Base-by-base conservation (phyloP, 768 basidiomycete species). In the Mycena capillaripes region DNA sequence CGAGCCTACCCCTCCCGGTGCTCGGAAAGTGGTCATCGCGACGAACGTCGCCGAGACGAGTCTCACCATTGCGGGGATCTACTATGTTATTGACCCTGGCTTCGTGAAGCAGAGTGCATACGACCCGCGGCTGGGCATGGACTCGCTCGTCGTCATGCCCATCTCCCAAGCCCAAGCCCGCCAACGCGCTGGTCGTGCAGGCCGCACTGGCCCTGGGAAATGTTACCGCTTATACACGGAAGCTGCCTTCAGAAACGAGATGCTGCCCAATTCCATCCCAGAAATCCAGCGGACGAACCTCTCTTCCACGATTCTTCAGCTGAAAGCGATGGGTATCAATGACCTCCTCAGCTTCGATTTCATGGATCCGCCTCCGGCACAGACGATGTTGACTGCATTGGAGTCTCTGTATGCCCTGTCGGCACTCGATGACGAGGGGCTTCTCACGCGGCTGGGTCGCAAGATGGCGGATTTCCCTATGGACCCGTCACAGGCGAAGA, bases 391-490 rank as follows among this genome's bases (percentile, higher is more conserved):
- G 75, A 97, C 98, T 1, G 98, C 98, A 1, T 84, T 99, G 53
- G 97, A 99, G 80, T 91, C 95, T 55, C 84, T 99, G 1, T 99
- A 97, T 82, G 98, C 97, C 4, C 87, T 99, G 17, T 98, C 97
- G 1, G 98, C 98, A 4, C 86, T 99, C 34, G 98, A 99, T 75
- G 97, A 99, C 74, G 98, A 99, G 84, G 98, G 98, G 7, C 85
- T 99, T 8, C 84, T 99, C 78, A 99, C 98, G 2, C 90, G 96
- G 30, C 85, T 99, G 11, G 98, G 98, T 2, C 90, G 98, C 68
- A 99, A 99, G 84, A 99, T 99, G 98, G 97, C 98, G 1, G 98
- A 99, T 81, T 98, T 99, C 84, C 98, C 98, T 16, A 96, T 99
- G 92, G 97, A 99, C 69, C 98, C 97, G 7, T 91, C 96, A 0